Evolutionary conservation across 208 protist species (phyloP), one percentile per base, ranked within the genome.

Genomic region (Trypanosoma caninum): DNA sequence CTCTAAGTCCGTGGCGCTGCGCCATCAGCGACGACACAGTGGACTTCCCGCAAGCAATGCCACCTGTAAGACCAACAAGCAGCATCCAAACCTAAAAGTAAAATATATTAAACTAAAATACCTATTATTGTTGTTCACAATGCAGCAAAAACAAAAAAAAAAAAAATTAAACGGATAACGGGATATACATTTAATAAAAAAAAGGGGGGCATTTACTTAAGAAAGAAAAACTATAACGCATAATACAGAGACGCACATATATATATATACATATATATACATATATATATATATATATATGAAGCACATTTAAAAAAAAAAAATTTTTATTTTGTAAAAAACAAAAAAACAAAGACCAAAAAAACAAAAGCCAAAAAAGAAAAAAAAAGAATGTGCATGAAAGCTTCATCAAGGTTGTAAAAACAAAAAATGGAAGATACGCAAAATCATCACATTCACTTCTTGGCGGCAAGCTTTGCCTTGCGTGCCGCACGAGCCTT

Each of bases 1-100:
- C 80, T 45, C 57, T 53, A 9, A 88, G 74, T 46, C 81, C 40
- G 58, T 91, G 59, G 18, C 79, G 65, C 9, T 83, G 66, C 7
- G 33, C 22, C 5, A 97, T 69, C 3, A 84, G 25, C 6, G 35
- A 25, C n/a, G 72, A 87, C 14, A 94, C 88, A n/a, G 81, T 89
- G 6, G 82, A 93, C 74, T 97, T 97, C 30, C 91, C 91, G 59
- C 84, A 93, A 8, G 91, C 88, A 50, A 97, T 97, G n/a, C 91
- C 91, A 33, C 91, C 91, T 5, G 91, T 97, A 23, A 97, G 76
- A 16, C 91, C 91, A 45, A 97, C 86, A 16, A 97, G 82, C 57
- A 93, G 67, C 82, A 96, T 91, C 4, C 23, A 47, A 14, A 6
- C 31, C 7, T 4, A 57, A 38, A 18, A 25, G 3, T 9, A 45